phyloP scores from a whole-genome alignment of 2,329 filamentous ascomycete species.

The Canariomyces notabilis region DNA sequence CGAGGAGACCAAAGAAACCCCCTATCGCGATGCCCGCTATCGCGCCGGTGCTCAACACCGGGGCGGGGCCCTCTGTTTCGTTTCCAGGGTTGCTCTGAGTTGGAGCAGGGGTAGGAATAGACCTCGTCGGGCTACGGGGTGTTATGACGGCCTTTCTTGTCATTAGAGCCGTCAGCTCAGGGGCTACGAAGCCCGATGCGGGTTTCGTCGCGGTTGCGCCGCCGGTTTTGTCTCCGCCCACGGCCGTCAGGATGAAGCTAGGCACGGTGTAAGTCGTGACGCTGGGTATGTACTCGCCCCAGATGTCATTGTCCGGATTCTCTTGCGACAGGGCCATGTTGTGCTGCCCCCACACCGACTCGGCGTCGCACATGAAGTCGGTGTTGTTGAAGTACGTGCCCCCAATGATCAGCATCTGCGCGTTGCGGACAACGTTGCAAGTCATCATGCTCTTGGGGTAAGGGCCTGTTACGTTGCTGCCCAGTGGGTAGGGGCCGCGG shows the following conservation, averaged over 20 bases:
- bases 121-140: constrained; percentile 8
- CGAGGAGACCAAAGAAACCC: constrained; percentile 1
- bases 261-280: constrained; percentile 17
- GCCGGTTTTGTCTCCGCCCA: constrained; percentile 11
- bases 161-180: constrained; percentile 14
- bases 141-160: constrained; percentile 11
- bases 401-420: constrained; percentile 18
- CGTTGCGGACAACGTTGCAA: constrained; percentile 17
- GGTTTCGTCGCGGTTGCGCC: constrained; percentile 12
- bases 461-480: constrained; percentile 10
- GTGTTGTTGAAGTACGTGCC: constrained; percentile 14
- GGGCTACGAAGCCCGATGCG: constrained; percentile 8
- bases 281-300: constrained; percentile 12
- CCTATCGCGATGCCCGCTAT: constrained; percentile 17
- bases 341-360: constrained; percentile 10
- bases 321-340: constrained; percentile 16
- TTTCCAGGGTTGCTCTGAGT: not conserved
- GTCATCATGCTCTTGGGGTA: constrained; percentile 14
- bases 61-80: not conserved
- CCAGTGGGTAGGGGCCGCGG: constrained; percentile 8
- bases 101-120: constrained; percentile 1
- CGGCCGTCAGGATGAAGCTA: constrained; percentile 7
- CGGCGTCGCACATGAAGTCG: constrained; percentile 13
- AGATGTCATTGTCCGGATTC: constrained; percentile 13
- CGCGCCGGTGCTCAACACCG: constrained; percentile 8